Evolutionary conservation across 805 yeast genomes (phyloP), one percentile per base, ranked within the genome.

Genomic region (Lachancea sp.): DNA sequence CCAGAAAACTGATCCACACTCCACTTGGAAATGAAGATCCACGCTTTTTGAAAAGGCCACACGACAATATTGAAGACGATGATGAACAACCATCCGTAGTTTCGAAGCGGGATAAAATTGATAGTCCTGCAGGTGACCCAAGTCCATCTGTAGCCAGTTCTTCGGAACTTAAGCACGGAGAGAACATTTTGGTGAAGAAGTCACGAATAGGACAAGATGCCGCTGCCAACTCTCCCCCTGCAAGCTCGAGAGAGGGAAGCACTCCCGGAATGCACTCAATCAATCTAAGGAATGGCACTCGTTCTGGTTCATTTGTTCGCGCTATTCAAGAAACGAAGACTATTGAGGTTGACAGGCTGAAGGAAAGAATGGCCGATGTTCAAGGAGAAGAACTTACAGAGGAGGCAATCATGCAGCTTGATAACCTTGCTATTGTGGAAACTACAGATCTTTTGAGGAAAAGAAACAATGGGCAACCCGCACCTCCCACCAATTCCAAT

Each of bases 271-370:
- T 12, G 15, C 8, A 25, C 11, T 12, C 19, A 3, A 29, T 5
- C 12, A 32, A 25, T 9, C n/a, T 39, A 9, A 15, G 36, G 18
- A 25, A n/a, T 31, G 27, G 16, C 5, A 33, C 19, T 33, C 44
- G 44, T 17, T 25, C 44, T 3, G 27, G 12, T 13, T 43, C n/a
- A 3, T 46, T 67, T 10, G 58, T 61, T n/a, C 64, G 60, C 41
- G 66, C 66, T 3, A 60, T 67, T 8, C 61, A 56, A 30, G 54
- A 59, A 18, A 57, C 66, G 1, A 66, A 65, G 41, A 50, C 51
- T 26, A 49, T 49, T 30, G 70, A 65, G 36, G 56, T 53, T 3
- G 51, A 55, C 17, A 47, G 67, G 20, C 46, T 63, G 6, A 46
- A 45, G 32, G 58, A 63, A 15, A 48, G 57, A 9, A 54, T 65